Evolutionary conservation across 2,329 filamentous ascomycete genomes (phyloP).

Genomic region (Cladosporium sp.): DNA sequence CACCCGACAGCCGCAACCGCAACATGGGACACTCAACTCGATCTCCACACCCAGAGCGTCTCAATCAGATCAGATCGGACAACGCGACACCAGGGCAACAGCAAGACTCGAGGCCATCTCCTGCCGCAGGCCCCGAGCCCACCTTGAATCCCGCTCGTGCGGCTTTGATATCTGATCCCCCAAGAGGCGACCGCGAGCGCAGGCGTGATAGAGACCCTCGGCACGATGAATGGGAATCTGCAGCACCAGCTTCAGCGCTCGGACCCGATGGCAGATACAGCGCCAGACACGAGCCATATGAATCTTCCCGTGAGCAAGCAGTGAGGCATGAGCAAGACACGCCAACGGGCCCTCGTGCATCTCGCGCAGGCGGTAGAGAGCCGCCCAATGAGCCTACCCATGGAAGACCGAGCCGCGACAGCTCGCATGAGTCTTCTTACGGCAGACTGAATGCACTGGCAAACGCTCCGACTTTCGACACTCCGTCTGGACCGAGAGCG

Average conservation of each 20-base stretch:
- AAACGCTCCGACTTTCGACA: not conserved
- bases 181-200: constrained; percentile 21
- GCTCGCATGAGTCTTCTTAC: constrained; percentile 40
- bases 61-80: not conserved
- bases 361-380: constrained; percentile 34
- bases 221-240: constrained; percentile 22
- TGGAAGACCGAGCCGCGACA: constrained; percentile 32
- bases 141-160: constrained; percentile 39
- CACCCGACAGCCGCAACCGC: not conserved
- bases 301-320: constrained; percentile 19
- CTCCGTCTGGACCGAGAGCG: constrained; percentile 49
- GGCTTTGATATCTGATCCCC: constrained; percentile 33
- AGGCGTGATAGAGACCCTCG: constrained; percentile 20
- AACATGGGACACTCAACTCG: not conserved
- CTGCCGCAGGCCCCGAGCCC: not conserved
- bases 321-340: constrained; percentile 28
- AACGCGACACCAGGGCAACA: not conserved
- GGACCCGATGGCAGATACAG: constrained; percentile 32
- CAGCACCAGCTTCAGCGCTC: constrained; percentile 19
- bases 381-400: constrained; percentile 33
- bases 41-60: constrained; percentile 5
- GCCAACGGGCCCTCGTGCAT: constrained; percentile 49
- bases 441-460: constrained; percentile 41
- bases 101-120: not conserved
- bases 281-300: constrained; percentile 8